Evolutionary conservation across 2,329 filamentous ascomycete genomes (phyloP), one percentile per base, ranked within the genome.

Genomic region (Tolypocladium tundrense): DNA sequence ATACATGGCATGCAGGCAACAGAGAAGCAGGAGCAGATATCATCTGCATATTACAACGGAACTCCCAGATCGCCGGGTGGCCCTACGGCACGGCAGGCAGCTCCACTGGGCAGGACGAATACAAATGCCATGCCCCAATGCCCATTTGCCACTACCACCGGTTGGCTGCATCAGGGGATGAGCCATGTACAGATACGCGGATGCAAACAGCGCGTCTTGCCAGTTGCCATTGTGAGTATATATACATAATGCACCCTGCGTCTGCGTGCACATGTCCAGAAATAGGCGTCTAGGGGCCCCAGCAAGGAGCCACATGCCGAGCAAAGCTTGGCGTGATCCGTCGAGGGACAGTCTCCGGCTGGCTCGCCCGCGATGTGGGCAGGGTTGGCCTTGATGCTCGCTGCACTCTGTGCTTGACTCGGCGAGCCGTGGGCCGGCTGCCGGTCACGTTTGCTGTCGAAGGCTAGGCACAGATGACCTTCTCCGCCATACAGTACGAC

Each of bases 311-410:
- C 64, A 64, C 65, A 65, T 67, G 64, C 65, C 64, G 64, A 64
- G 55, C 58, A 66, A 67, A 62, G 65, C 66, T 67, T 67, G 65
- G 65, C 63, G 61, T 60, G 56, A 58, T 58, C 60, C 53, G 57
- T 48, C 55, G 57, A 59, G 55, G 54, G 27, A 52, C 19, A 5
- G 24, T 10, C 35, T 10, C 48, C 48, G 35, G 35, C 35, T 35
- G 35, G 35, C 35, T 35, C 35, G 35, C 35, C 35, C 35, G 35
- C 11, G 11, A 11, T 37, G 35, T 37, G 35, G 35, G 48, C 27
- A 24, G 16, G 16, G 48, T 51, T 33, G 27, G 27, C 48, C 27
- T 33, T 9, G 27, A 51, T 33, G 16, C 48, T 35, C 16, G 16
- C 48, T 33, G 48, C 48, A 13, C 9, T 21, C 31, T 13, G 41